phyloP scores from a whole-genome alignment of 768 basidiomycete genomes.

The Dacryopinax spathularia region DNA sequence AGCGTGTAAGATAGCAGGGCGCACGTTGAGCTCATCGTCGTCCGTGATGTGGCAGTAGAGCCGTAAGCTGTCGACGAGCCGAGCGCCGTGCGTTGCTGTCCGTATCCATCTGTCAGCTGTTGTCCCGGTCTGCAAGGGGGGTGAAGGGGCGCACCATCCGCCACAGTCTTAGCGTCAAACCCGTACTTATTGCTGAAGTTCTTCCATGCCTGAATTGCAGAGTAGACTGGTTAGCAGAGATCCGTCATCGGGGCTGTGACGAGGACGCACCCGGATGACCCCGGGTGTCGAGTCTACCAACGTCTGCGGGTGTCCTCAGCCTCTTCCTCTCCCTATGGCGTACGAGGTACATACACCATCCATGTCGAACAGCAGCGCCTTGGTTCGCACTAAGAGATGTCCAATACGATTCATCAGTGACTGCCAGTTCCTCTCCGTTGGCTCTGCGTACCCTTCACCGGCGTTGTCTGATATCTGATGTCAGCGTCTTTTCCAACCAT shows the following conservation, averaged over 20 bases:
- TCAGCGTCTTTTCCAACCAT: too few species aligned
- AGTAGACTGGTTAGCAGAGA: background rate
- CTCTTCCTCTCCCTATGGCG: slow-evolving; percentile 2
- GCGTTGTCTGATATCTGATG: too few species aligned
- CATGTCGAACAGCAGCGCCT: slow-evolving; percentile 21
- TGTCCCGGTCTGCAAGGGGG: background rate
- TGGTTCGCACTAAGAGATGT: background rate
- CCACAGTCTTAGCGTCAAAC: slow-evolving; percentile 38
- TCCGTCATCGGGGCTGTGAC: background rate
- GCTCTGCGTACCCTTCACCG: too few species aligned
- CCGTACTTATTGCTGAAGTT: slow-evolving; percentile 50
- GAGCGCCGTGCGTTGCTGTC: slow-evolving; percentile 53
- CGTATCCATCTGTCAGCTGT: background rate
- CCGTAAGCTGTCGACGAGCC: slow-evolving; percentile 59
- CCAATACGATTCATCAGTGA: background rate
- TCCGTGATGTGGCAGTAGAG: slow-evolving; percentile 52
- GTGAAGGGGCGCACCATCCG: background rate
- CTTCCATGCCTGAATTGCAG: slow-evolving; percentile 47
- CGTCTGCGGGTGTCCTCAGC: slow-evolving; percentile 32
- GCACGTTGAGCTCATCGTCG: slow-evolving; percentile 41
- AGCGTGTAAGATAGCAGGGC: slow-evolving; percentile 11
- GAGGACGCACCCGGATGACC: slow-evolving; percentile 35
- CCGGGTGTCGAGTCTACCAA: slow-evolving; percentile 75
- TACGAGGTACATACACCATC: slow-evolving; percentile 15
- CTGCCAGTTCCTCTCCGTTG: too few species aligned